These are phyloP conservation scores for Fusarium sp. DNA, from an alignment of 2,329 filamentous ascomycete genomes.

Conservation along the genomic window DNA sequence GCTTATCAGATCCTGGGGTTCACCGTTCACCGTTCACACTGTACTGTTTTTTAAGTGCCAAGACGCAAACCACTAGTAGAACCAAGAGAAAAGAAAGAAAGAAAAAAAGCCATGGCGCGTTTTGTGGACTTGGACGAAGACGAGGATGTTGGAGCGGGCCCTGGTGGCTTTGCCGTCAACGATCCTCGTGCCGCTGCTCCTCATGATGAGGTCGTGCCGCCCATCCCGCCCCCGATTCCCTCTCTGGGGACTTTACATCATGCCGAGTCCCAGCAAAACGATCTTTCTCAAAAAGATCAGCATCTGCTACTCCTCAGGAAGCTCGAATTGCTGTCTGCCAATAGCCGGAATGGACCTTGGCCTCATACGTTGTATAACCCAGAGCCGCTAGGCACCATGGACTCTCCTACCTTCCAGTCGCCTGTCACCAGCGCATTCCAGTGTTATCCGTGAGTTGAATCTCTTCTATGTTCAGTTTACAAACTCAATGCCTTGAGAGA, in stretches of 20 bases:
- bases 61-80: constrained; percentile 22
- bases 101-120: constrained; percentile 45
- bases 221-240: constrained; percentile 35
- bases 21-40: constrained; percentile 25
- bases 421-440: constrained; percentile 45
- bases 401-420: constrained; percentile 43
- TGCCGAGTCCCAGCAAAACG: constrained; percentile 38
- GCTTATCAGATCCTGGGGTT: constrained; percentile 50
- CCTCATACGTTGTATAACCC: constrained; percentile 45
- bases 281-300: constrained; percentile 44
- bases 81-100: constrained; percentile 5
- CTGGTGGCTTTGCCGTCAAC: constrained; percentile 30
- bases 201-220: constrained; percentile 43
- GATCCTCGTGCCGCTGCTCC: constrained; percentile 37
- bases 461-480: constrained; percentile 6
- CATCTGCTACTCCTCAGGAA: constrained; percentile 46
- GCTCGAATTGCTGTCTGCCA: constrained; percentile 44
- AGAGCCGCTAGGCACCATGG: constrained; percentile 45
- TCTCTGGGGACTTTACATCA: constrained; percentile 43
- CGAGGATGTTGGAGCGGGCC: constrained; percentile 40
- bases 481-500: constrained; percentile 10
- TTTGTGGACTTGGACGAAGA: constrained; percentile 50
- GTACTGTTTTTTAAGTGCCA: constrained; percentile 28
- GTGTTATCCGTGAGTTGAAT: constrained; percentile 46
- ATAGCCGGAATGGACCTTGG: constrained; percentile 47